Conservation (phyloP, 208 protist genomes). For the Perkinsela sp. region DNA sequence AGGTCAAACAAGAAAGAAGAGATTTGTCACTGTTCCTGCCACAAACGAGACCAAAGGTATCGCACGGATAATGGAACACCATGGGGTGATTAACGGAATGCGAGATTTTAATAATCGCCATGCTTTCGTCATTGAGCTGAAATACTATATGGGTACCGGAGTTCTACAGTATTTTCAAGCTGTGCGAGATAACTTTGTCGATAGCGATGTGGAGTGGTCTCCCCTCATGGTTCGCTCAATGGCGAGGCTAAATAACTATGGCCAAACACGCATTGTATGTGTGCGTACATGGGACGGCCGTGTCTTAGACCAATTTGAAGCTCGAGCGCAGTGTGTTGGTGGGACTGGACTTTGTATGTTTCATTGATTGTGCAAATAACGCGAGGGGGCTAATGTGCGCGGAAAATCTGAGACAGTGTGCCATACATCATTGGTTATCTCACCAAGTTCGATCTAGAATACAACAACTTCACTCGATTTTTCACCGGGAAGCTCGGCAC, state of each 20-base stretch:
- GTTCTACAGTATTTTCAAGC: constrained; percentile 59
- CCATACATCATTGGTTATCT: too few relatives aligned
- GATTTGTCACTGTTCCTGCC: constrained; percentile 56
- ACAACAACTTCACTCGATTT: too few relatives aligned
- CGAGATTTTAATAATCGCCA: constrained; percentile 66
- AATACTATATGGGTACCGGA: constrained; percentile 58
- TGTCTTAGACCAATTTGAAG: constrained; percentile 59
- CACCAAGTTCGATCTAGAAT: too few relatives aligned
- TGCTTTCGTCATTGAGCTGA: constrained; percentile 59
- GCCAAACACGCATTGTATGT: constrained; percentile 45
- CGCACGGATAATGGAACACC: constrained; percentile 43
- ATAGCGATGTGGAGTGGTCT: constrained; percentile 64
- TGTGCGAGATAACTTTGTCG: constrained; percentile 35
- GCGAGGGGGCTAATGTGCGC: too few relatives aligned
- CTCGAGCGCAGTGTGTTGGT: constrained; percentile 44
- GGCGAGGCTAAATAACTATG: constrained; percentile 45
- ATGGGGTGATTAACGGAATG: constrained; percentile 55
- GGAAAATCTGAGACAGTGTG: too few relatives aligned
- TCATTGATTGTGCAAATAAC: constrained; percentile 11
- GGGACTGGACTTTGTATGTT: constrained; percentile 57
- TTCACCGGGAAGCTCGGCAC: too few relatives aligned
- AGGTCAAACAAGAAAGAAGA: constrained; percentile 44
- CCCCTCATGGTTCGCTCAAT: constrained; percentile 64
- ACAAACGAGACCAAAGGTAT: constrained; percentile 51
- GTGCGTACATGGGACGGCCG: constrained; percentile 49